Evolutionary conservation across 306 rosid genomes (phyloP).

Genomic region (Hippophae gyantsensis): DNA sequence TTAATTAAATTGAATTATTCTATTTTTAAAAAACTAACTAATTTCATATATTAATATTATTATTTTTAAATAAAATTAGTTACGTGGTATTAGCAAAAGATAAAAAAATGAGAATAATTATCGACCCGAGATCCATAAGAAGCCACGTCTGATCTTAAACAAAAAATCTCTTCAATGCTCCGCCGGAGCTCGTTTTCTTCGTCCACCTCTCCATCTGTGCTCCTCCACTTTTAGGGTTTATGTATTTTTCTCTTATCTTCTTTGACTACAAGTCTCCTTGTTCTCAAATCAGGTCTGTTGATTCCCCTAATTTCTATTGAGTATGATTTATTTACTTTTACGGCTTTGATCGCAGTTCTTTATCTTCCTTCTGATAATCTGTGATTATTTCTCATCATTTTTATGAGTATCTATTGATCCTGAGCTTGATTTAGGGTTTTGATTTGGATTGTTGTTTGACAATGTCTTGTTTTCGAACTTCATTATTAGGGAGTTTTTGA

Average conservation of each 20-base stretch:
- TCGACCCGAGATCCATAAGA: too few relatives aligned
- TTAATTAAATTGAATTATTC: too few relatives aligned
- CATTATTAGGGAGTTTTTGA: neutral
- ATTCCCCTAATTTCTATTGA: too few relatives aligned
- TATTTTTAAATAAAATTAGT: too few relatives aligned
- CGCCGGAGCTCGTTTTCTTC: constrained; percentile 15
- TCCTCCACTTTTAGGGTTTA: constrained; percentile 7
- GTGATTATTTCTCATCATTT: neutral
- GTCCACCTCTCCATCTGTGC: neutral
- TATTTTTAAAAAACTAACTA: too few relatives aligned
- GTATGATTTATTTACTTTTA: neutral
- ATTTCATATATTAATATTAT: too few relatives aligned
- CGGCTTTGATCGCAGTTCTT: neutral
- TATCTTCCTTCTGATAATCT: constrained; percentile 2
- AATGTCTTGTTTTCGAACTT: neutral
- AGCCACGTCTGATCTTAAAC: too few relatives aligned
- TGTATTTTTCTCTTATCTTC: neutral
- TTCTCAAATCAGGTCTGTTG: constrained; percentile 14
- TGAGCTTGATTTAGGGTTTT: neutral
- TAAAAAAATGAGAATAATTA: too few relatives aligned
- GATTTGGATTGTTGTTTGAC: neutral
- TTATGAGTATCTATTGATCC: neutral
- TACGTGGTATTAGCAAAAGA: too few relatives aligned
- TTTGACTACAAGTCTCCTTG: constrained; percentile 10
- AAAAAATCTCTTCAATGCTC: constrained; percentile 10